Conservation (phyloP, 257 asterid species). For the Gentiana dahurica region DNA sequence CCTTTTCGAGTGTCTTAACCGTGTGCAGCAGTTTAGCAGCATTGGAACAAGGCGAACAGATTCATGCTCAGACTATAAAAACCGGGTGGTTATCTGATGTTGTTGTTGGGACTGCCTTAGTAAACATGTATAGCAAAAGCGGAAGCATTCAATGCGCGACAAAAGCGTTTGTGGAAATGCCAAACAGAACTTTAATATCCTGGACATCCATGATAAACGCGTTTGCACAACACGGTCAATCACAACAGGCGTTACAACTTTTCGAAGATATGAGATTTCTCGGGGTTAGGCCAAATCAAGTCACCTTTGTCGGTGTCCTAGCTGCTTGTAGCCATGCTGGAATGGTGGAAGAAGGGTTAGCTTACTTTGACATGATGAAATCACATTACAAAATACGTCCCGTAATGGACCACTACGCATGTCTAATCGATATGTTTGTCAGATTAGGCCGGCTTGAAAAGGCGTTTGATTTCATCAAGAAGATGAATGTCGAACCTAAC, state of each 20-base stretch:
- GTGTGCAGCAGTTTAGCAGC: conserved; percentile 69
- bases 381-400: conserved; percentile 55
- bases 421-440: conserved; percentile 71
- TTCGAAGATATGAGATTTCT: conserved; percentile 78
- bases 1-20: conserved; percentile 59
- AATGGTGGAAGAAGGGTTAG: conserved; percentile 53
- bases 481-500: conserved; percentile 38
- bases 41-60: conserved; percentile 82
- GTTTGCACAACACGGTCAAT: conserved; percentile 58
- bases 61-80: conserved; percentile 76
- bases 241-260: conserved; percentile 58
- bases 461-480: conserved; percentile 61
- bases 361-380: conserved; percentile 68
- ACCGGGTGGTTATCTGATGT: conserved; percentile 64
- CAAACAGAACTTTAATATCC: conserved; percentile 62
- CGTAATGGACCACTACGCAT: conserved; percentile 68
- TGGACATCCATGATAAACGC: conserved; percentile 90
- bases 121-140: conserved; percentile 85
- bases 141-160: conserved; percentile 69
- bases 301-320: conserved; percentile 73
- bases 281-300: conserved; percentile 74
- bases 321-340: conserved; percentile 95
- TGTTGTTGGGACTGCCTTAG: conserved; percentile 75
- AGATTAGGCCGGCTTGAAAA: conserved; percentile 66
- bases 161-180: conserved; percentile 78